Base-by-base conservation (phyloP, 1,284 basidiomycete species). In the Porogramme epimiltina region DNA sequence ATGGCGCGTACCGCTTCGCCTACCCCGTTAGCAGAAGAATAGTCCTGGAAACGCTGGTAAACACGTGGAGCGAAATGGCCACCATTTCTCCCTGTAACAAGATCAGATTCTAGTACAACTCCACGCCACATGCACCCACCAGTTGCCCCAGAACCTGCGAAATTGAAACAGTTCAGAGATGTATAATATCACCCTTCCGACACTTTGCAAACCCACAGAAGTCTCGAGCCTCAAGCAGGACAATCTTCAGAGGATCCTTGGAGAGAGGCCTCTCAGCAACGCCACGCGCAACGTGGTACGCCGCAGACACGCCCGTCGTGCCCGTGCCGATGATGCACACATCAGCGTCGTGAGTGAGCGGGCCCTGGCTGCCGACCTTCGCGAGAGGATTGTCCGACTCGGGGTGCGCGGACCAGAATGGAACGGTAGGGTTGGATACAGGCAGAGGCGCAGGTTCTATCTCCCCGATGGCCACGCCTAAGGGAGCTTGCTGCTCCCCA, bases 261-360 rank as follows among this genome's bases (percentile, higher is more conserved):
- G 39, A 25, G 2, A 51, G 49, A 20, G 58, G 51, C 2, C 31
- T 59, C 6, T 79, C 53, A 1, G 67, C 59, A 49, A 77, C 72
- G 5, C 54, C 41, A 11, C 48, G 45, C 2, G 82, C 75, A 19
- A 91, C 69, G 63, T 90, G 85, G 63, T 87, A 89, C 13, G 87
- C 87, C 2, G 81, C 76, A 20, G 83, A 82, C 9, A 87, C 76
- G 9, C 91, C 90, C 0, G 89, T 88, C 22, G 92, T 85, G 0
- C 90, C 89, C 25, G 85, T 82, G 2, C 90, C 89, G 40, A 92
- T 84, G 56, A 92, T 84, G 55, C 84, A 89, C 11, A 91, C 70
- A 60, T 92, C 89, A 2, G 83, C 82, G 45, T 83, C 78, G 0
- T 65, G 44, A 0, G 80, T 80, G 20, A 90, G 67, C 0, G 70